Conservation (phyloP, 1,284 basidiomycete genomes). For the Papiliotrema laurentii region DNA sequence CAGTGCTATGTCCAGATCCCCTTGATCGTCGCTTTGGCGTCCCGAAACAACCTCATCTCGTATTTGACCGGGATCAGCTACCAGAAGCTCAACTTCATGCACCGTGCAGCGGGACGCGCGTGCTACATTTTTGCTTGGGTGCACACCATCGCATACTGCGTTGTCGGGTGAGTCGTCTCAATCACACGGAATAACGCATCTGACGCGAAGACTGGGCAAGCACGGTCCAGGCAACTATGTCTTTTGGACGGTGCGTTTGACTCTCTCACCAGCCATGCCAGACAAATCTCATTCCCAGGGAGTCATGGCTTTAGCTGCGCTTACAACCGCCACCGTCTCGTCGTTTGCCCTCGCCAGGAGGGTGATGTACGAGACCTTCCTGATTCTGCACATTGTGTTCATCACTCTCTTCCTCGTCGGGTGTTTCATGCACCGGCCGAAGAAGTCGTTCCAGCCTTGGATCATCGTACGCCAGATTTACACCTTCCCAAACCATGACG, state of each 20-base stretch:
- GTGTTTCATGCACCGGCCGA: conserved; percentile 28
- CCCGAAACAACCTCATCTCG: conserved; percentile 61
- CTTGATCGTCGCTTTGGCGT: conserved; percentile 60
- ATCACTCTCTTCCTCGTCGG: conserved; percentile 21
- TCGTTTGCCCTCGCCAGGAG: conserved; percentile 49
- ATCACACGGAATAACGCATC: not conserved
- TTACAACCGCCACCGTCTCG: conserved; percentile 49
- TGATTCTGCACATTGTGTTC: conserved; percentile 52
- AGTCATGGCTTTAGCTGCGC: conserved; percentile 45
- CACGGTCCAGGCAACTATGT: conserved; percentile 5
- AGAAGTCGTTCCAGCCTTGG: conserved; percentile 16
- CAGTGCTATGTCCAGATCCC: conserved; percentile 51
- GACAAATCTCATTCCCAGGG: conserved; percentile 25
- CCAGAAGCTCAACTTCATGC: conserved; percentile 52
- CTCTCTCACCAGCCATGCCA: not conserved
- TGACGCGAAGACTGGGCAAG: conserved; percentile 6
- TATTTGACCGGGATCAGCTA: conserved; percentile 59
- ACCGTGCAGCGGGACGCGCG: conserved; percentile 31
- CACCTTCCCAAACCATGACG: conserved; percentile 12
- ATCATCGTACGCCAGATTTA: conserved; percentile 21
- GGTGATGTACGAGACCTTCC: conserved; percentile 53
- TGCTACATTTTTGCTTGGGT: conserved; percentile 32
- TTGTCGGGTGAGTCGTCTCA: conserved; percentile 2
- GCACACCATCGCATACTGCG: conserved; percentile 24
- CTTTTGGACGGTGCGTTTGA: conserved; percentile 2